These are phyloP conservation scores for Thielaviopsis populi DNA, from an alignment of 2,329 filamentous ascomycete genomes.

Conservation along the genomic window DNA sequence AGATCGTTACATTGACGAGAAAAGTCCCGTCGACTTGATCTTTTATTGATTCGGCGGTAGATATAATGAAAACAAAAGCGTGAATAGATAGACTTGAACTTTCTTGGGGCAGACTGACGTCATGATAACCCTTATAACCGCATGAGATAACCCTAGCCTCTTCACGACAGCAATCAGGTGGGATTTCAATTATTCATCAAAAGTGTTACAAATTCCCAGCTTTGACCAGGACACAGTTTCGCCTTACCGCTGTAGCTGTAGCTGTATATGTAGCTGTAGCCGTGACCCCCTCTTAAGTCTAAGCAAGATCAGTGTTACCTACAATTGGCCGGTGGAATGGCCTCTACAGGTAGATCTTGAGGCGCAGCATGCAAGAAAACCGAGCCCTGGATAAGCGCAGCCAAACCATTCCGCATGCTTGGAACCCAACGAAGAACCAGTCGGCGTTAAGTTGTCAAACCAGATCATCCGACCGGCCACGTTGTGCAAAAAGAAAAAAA, in stretches of 20 bases:
- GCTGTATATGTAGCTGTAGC: background rate
- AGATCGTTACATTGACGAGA: constrained; percentile 47
- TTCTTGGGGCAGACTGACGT: background rate
- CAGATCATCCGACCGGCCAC: background rate
- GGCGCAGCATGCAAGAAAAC: background rate
- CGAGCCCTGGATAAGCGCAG: background rate
- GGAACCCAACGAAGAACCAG: background rate
- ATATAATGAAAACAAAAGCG: background rate
- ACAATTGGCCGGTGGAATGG: background rate
- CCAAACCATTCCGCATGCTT: background rate
- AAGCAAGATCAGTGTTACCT: background rate
- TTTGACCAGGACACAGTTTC: background rate
- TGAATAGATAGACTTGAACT: background rate
- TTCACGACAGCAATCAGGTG: no score
- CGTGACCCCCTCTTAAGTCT: background rate
- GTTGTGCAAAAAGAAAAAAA: background rate
- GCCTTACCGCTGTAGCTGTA: background rate
- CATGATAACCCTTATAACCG: background rate
- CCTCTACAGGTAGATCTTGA: background rate
- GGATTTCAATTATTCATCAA: no score
- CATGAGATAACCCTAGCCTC: background rate
- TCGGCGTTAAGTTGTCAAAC: background rate
- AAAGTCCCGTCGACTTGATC: constrained; percentile 43
- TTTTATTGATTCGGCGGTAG: constrained; percentile 38
- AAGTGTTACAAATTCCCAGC: no score